phyloP scores from a whole-genome alignment of 1,139 yeast species.

The Barnettozyma hawaiiensis region DNA sequence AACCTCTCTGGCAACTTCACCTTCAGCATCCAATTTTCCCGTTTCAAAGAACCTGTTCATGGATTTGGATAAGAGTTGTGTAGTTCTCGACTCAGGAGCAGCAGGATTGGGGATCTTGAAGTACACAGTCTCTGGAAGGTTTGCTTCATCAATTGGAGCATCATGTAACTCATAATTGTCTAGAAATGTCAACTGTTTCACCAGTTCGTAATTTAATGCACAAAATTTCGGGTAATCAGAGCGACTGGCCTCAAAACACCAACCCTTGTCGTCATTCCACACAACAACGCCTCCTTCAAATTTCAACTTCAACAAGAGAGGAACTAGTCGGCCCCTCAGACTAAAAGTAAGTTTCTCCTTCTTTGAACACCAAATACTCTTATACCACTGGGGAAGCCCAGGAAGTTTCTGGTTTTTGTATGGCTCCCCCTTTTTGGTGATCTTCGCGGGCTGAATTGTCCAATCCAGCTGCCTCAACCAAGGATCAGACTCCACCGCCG shows the following conservation, averaged over 20 bases:
- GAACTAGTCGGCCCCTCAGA: constrained; percentile 69
- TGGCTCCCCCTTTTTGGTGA: constrained; percentile 70
- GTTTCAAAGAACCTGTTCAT: constrained; percentile 69
- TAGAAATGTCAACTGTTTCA: constrained; percentile 19
- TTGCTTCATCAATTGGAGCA: constrained; percentile 11
- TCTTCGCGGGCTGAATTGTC: constrained; percentile 56
- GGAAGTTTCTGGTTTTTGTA: constrained; percentile 77
- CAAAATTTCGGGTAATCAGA: constrained; percentile 36
- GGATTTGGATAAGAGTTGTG: constrained; percentile 74
- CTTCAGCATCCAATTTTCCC: constrained; percentile 66
- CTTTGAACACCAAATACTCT: constrained; percentile 55
- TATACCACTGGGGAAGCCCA: constrained; percentile 94
- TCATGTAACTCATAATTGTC: constrained; percentile 15
- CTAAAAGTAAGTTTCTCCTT: constrained; percentile 49
- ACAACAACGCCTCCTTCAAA: constrained; percentile 85
- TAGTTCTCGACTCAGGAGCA: constrained; percentile 70
- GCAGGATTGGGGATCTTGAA: constrained; percentile 89
- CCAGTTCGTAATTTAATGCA: constrained; percentile 43
- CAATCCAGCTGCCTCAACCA: constrained; percentile 92
- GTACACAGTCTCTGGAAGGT: constrained; percentile 22
- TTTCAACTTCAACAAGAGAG: constrained; percentile 64
- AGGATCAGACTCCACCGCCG: constrained; percentile 49
- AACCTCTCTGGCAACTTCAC: constrained; percentile 70
- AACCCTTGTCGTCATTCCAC: constrained; percentile 78
- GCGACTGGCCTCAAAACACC: constrained; percentile 70